A percentile compares a stretch with the other conserved stretches of the same genome.
phyloP scores from a whole-genome alignment of 257 asterid genomes.

The Solanum lycopersicoides region DNA sequence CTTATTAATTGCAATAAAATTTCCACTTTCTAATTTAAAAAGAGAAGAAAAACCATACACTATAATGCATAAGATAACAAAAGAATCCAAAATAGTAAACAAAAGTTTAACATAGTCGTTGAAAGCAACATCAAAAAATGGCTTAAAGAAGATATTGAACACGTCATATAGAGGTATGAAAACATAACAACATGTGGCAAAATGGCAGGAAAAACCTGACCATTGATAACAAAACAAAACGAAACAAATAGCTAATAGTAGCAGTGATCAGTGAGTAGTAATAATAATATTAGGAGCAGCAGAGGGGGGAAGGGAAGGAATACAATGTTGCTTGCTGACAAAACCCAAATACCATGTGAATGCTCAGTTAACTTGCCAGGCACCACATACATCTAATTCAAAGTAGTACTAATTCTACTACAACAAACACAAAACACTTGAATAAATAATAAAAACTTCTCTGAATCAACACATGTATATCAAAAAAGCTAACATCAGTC shows the following conservation, averaged over 20 bases:
- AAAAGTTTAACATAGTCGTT: neutral
- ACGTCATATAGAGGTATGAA: conserved; percentile 1
- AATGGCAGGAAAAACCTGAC: conserved; percentile 9
- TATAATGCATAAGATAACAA: neutral
- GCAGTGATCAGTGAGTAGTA: neutral
- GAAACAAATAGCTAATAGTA: neutral
- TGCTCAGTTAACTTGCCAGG: neutral
- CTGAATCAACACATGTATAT: conserved; percentile 2
- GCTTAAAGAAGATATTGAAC: neutral
- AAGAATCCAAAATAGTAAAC: neutral
- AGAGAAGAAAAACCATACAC: neutral
- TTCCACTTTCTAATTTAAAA: neutral
- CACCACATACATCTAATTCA: conserved; percentile 3
- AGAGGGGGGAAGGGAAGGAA: neutral
- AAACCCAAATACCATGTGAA: neutral
- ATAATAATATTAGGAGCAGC: neutral
- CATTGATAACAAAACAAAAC: neutral
- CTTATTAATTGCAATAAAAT: neutral
- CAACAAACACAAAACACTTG: neutral
- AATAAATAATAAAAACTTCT: neutral
- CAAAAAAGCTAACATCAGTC: conserved; percentile 13
- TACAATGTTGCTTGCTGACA: neutral
- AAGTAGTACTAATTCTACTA: neutral
- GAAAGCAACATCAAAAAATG: neutral
- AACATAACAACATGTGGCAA: conserved; percentile 16